phyloP scores from a whole-genome alignment of 2,329 filamentous ascomycete genomes.

The Alternaria sp. region DNA sequence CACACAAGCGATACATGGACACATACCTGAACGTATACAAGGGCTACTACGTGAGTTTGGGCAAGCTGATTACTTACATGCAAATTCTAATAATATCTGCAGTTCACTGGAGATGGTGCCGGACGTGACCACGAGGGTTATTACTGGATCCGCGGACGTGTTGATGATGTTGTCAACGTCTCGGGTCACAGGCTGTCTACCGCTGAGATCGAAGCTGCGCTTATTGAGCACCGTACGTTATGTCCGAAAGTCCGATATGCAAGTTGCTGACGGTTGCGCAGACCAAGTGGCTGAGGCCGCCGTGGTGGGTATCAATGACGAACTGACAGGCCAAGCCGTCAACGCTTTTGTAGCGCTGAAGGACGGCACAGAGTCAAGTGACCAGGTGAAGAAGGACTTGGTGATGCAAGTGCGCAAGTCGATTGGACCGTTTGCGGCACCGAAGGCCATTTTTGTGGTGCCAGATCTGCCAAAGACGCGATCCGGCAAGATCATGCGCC shows the following conservation, averaged over 20 bases:
- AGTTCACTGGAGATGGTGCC: conserved; percentile 93
- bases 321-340: conserved; percentile 95
- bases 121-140: conserved; percentile 97
- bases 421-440: conserved; percentile 95
- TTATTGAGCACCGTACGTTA: conserved; percentile 79
- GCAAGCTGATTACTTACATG: not conserved
- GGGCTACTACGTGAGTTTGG: conserved; percentile 84
- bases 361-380: conserved; percentile 75
- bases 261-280: conserved; percentile 36
- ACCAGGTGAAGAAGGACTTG: conserved; percentile 90
- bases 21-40: conserved; percentile 98
- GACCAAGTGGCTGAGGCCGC: conserved; percentile 88
- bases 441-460: conserved; percentile 90
- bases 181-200: conserved; percentile 95
- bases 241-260: not conserved
- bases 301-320: conserved; percentile 90
- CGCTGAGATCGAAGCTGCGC: conserved; percentile 95
- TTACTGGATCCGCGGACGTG: conserved; percentile 99
- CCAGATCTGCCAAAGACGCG: conserved; percentile 96
- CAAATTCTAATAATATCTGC: conserved; percentile 27
- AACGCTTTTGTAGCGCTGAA: conserved; percentile 96
- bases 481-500: conserved; percentile 98
- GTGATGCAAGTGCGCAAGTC: conserved; percentile 95
- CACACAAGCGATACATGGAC: conserved; percentile 98
- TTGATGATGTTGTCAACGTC: conserved; percentile 98